Evolutionary conservation across 345 rosid species (phyloP).

Genomic region (Hibiscus mutabilis): DNA sequence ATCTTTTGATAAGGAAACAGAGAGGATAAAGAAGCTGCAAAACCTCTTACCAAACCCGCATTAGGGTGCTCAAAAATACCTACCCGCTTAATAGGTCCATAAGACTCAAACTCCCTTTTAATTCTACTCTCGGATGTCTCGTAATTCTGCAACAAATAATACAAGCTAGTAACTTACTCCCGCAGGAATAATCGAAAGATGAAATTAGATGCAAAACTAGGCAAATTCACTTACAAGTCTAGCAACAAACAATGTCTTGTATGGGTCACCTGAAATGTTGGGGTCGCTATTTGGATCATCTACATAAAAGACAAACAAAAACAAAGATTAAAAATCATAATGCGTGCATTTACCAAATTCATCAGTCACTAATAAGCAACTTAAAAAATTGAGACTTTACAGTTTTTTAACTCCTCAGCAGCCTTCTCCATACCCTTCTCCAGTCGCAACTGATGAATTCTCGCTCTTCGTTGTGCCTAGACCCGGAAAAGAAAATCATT

Average conservation of each 20-base stretch:
- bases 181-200: slow-evolving; percentile 7
- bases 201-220: slow-evolving; percentile 9
- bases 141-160: slow-evolving; percentile 60
- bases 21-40: slow-evolving; percentile 22
- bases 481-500: neutral
- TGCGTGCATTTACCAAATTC: neutral
- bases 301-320: slow-evolving; percentile 24
- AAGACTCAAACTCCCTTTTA: slow-evolving; percentile 99
- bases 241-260: slow-evolving; percentile 91
- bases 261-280: slow-evolving; percentile 89
- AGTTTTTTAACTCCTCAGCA: slow-evolving; percentile 67
- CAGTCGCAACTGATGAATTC: slow-evolving; percentile 66
- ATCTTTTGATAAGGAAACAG: slow-evolving; percentile 14
- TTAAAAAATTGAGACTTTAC: slow-evolving; percentile 28
- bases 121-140: slow-evolving; percentile 95
- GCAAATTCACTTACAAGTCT: slow-evolving; percentile 60
- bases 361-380: slow-evolving; percentile 4
- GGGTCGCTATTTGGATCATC: slow-evolving; percentile 85
- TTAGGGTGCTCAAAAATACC: slow-evolving; percentile 57
- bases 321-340: neutral
- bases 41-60: slow-evolving; percentile 83
- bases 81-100: slow-evolving; percentile 99
- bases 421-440: slow-evolving; percentile 88
- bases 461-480: slow-evolving; percentile 64
- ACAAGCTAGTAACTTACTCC: slow-evolving; percentile 9